phyloP scores from a whole-genome alignment of 345 rosid genomes.

The Linum lewisii region DNA sequence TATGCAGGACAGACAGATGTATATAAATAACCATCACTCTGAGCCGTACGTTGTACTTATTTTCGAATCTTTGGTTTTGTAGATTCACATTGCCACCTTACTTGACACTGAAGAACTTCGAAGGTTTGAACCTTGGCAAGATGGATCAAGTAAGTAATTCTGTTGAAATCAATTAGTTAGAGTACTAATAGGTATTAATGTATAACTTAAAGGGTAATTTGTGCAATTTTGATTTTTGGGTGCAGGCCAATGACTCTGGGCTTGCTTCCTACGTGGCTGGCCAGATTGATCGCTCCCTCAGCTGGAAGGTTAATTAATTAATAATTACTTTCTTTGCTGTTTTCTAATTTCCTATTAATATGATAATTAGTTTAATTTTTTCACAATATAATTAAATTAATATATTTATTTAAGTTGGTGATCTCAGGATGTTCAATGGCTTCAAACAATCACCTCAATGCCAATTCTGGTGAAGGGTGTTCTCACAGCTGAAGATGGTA shows the following conservation, averaged over 20 bases:
- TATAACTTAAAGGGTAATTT: too few species aligned
- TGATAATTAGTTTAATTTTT: neutral
- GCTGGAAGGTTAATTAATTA: slow-evolving; percentile 60
- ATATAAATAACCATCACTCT: too few species aligned
- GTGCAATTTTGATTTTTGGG: too few species aligned
- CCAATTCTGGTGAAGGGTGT: slow-evolving; percentile 96
- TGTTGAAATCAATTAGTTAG: too few species aligned
- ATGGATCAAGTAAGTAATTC: slow-evolving; percentile 47
- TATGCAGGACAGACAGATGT: too few species aligned
- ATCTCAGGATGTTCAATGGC: slow-evolving; percentile 76
- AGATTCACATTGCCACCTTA: slow-evolving; percentile 68
- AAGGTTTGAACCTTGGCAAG: slow-evolving; percentile 76
- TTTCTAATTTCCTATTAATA: neutral
- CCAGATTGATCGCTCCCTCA: slow-evolving; percentile 71
- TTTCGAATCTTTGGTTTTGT: slow-evolving; percentile 2
- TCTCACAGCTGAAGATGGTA: slow-evolving; percentile 84
- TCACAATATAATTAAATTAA: too few species aligned
- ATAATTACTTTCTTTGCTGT: neutral
- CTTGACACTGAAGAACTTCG: slow-evolving; percentile 82
- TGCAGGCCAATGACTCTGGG: slow-evolving; percentile 75
- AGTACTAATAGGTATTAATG: too few species aligned
- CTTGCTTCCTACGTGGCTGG: slow-evolving; percentile 85
- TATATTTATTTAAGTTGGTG: neutral
- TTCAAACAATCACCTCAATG: slow-evolving; percentile 76
- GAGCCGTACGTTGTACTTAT: neutral